Evolutionary conservation across 352 stramenopile genomes (phyloP), one percentile per base, ranked within the genome.

Genomic region (Globisporangium emineosum): DNA sequence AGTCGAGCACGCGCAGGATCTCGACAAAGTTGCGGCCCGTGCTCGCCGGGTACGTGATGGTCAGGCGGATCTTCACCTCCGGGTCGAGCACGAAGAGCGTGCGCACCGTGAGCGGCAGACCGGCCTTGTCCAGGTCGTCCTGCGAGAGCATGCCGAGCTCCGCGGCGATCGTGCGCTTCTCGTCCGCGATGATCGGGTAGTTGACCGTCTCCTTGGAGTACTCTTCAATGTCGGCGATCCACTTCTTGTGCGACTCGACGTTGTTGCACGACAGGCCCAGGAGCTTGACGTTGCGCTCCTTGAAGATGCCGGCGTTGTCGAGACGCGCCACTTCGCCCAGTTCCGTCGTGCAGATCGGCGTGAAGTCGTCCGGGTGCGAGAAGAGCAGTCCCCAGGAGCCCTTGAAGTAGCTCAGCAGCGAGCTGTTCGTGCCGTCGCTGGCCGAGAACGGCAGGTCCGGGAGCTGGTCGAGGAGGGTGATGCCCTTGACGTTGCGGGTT

Each of bases 11-110:
- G 40, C 92, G 81, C 57, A 98, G 63, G 51, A 98, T 87, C 69
- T 98, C 94, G 62, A 91, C 79, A 71, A 98, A 97, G 79, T 98
- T 98, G 63, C 91, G 81, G 25, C 93, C 93, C 19, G 91, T 96
- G 60, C 84, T 96, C 15, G 89, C 87, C 37, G 94, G 94, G 73
- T 98, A 98, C 43, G 88, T 97, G 60, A 98, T 71, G 43, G 72
- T 89, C 30, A 98, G 71, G 69, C 91, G 90, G 42, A 98, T 78
- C 59, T 93, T 93, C 67, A 95, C 89, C 43, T 96, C 78, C 21
- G 89, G 87, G 62, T 95, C 91, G 54, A 98, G 70, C 56, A 98
- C 90, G 58, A 97, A 98, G 13, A 98, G 86, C 35, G 89, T 91
- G 42, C 94, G 90, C 29, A 98, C 93, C 5, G 91, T 96, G 50